These are phyloP conservation scores for Mrakia gelida DNA, from an alignment of 768 basidiomycete genomes.

Conservation along the genomic window DNA sequence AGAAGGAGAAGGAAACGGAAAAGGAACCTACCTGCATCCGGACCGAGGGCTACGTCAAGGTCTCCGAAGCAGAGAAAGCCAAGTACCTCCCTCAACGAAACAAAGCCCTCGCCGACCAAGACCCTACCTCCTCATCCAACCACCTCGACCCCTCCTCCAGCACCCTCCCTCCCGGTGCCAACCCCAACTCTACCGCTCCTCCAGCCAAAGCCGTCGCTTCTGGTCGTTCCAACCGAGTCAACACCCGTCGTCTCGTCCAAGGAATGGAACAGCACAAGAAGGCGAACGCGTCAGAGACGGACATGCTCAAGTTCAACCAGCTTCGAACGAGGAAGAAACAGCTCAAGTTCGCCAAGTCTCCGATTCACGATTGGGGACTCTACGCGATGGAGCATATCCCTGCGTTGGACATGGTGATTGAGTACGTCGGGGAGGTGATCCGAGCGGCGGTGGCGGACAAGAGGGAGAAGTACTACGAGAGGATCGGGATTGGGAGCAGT, in stretches of 20 bases:
- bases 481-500: conserved; percentile 94
- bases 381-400: conserved; percentile 97
- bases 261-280: conserved; percentile 89
- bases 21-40: conserved; percentile 56
- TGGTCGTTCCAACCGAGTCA: conserved; percentile 71
- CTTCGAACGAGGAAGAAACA: conserved; percentile 97
- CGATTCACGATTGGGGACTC: conserved; percentile 97
- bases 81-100: conserved; percentile 78
- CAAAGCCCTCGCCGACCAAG: conserved; percentile 40
- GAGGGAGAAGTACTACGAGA: conserved; percentile 92
- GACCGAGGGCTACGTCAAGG: conserved; percentile 93
- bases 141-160: conserved; percentile 1
- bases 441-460: conserved; percentile 93
- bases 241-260: conserved; percentile 81
- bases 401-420: conserved; percentile 96
- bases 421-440: conserved; percentile 97
- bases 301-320: conserved; percentile 89
- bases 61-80: conserved; percentile 84
- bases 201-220: conserved; percentile 16
- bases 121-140: conserved; percentile 1
- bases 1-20: background rate
- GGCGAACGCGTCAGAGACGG: conserved; percentile 64
- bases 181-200: background rate
- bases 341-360: conserved; percentile 85
- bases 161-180: background rate